Percentiles rank a stretch among this genome's conserved stretches.
These are phyloP conservation scores for Kodamaea anthophila DNA, from an alignment of 1,139 yeast species.

Conservation along the genomic window DNA sequence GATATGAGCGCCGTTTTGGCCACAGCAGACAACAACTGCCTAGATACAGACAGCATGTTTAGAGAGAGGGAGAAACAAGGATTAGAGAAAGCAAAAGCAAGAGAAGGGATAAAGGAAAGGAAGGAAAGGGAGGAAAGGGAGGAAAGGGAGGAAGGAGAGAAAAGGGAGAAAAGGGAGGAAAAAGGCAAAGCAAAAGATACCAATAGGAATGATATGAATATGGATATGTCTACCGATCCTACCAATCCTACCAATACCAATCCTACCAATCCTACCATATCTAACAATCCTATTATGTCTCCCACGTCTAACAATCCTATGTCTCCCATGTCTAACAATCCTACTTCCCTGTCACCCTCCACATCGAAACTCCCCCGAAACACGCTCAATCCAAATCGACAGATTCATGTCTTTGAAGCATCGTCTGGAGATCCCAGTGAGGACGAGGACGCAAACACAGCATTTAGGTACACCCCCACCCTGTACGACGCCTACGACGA, in stretches of 20 bases:
- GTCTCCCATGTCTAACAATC: no score
- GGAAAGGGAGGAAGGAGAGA: neutral
- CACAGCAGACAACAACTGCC: slow-evolving; percentile 3
- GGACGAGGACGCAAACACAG: no score
- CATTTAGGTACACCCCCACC: no score
- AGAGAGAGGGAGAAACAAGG: neutral
- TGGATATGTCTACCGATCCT: no score
- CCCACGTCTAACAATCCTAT: no score
- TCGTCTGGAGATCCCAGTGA: neutral
- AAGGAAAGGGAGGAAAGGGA: neutral
- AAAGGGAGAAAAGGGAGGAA: neutral
- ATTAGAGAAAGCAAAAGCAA: neutral
- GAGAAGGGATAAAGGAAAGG: neutral
- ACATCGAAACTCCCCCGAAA: no score
- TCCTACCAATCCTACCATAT: no score
- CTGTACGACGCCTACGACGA: slow-evolving; percentile 3
- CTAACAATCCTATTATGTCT: no score
- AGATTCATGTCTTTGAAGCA: slow-evolving; percentile 2
- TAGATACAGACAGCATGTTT: no score
- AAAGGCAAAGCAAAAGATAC: neutral
- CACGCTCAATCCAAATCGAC: neutral
- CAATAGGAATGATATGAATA: no score
- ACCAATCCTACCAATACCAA: no score
- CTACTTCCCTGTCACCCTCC: no score
- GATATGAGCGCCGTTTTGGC: slow-evolving; percentile 21